Evolutionary conservation across 2,329 filamentous ascomycete species (phyloP).

Genomic region (Sphaerulina vaccinii): DNA sequence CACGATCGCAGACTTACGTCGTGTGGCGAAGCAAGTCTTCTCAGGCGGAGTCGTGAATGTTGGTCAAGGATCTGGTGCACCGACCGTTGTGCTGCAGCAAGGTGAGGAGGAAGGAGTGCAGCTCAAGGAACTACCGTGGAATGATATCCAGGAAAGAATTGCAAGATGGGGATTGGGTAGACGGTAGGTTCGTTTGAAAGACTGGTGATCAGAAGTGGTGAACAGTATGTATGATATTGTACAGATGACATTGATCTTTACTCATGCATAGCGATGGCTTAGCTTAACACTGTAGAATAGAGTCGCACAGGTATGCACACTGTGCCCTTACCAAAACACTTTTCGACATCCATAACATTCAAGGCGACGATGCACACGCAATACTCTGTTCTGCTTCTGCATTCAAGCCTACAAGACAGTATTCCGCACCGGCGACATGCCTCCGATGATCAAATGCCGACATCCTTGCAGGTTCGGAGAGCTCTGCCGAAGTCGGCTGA

Average conservation of each 20-base stretch:
- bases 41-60: constrained; percentile 72
- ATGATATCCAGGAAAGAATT: constrained; percentile 85
- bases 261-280: background rate
- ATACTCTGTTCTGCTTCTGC: no score
- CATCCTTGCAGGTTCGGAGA: background rate
- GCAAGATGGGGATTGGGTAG: constrained; percentile 78
- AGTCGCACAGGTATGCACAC: background rate
- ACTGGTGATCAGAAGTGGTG: background rate
- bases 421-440: background rate
- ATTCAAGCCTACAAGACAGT: no score
- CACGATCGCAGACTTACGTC: constrained; percentile 74
- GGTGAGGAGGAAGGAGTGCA: constrained; percentile 71
- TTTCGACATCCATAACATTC: no score
- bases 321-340: background rate
- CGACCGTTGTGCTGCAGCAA: constrained; percentile 93
- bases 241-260: background rate
- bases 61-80: constrained; percentile 78
- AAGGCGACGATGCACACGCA: no score
- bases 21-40: constrained; percentile 77
- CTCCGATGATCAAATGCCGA: background rate
- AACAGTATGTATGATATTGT: background rate
- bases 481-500: background rate
- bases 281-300: background rate
- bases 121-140: constrained; percentile 72
- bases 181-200: constrained; percentile 8